phyloP scores from a whole-genome alignment of 345 rosid species.

The Citropsis articulata region DNA sequence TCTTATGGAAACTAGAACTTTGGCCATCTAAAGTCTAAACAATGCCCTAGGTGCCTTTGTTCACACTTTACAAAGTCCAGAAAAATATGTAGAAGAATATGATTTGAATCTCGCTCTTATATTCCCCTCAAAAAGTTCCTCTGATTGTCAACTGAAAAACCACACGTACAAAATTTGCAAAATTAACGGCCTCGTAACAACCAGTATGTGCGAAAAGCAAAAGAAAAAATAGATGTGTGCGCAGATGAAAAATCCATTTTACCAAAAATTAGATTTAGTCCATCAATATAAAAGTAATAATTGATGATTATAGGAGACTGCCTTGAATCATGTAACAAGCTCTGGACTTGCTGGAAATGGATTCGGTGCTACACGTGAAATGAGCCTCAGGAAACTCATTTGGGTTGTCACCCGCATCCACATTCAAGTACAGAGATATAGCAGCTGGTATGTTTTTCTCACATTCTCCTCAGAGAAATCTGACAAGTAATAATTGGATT shows the following conservation, averaged over 20 bases:
- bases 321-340: constrained; percentile 55
- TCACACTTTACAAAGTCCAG: neutral
- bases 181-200: neutral
- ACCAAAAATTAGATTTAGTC: neutral
- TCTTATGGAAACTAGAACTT: no score
- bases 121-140: no score
- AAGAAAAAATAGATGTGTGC: no score
- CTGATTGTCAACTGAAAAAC: no score
- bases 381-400: constrained; percentile 51
- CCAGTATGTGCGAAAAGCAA: neutral
- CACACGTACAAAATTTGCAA: no score
- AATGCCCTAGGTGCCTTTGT: no score
- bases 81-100: neutral
- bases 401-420: constrained; percentile 71
- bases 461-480: neutral
- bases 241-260: no score
- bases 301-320: constrained; percentile 49
- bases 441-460: constrained; percentile 38
- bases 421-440: constrained; percentile 54
- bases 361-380: constrained; percentile 66
- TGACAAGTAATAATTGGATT: neutral
- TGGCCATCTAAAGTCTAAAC: no score
- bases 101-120: neutral
- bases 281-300: neutral
- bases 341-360: constrained; percentile 65